A percentile compares a stretch with the other conserved stretches of the same genome.
phyloP scores from a whole-genome alignment of 2,329 filamentous ascomycete genomes.

The Neodidymelliopsis sp. region DNA sequence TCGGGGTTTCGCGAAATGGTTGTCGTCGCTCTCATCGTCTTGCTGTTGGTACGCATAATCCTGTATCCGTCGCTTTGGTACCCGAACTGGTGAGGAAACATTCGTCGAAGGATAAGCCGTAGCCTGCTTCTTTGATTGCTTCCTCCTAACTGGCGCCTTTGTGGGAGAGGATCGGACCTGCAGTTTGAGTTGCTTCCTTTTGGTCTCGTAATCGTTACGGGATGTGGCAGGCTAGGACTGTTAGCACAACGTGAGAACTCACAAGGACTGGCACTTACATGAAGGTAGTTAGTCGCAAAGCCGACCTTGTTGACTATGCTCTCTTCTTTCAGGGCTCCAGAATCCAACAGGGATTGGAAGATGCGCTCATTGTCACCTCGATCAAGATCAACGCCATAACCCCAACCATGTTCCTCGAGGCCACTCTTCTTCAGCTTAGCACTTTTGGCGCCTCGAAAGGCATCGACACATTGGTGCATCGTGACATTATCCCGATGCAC shows the following conservation, averaged over 20 bases:
- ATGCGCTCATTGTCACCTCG: constrained; percentile 82
- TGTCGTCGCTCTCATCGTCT: constrained; percentile 36
- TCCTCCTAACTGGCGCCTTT: constrained; percentile 38
- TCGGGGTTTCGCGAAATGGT: constrained; percentile 34
- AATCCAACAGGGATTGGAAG: constrained; percentile 77
- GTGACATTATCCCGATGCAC: constrained; percentile 65
- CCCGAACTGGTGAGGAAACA: constrained; percentile 69
- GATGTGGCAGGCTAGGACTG: constrained; percentile 52
- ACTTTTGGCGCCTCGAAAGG: constrained; percentile 75
- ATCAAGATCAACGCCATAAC: constrained; percentile 72
- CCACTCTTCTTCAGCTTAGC: constrained; percentile 64
- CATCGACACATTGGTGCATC: constrained; percentile 80
- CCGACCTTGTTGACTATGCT: constrained; percentile 69
- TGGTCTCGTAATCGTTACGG: constrained; percentile 54
- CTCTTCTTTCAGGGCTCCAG: constrained; percentile 76
- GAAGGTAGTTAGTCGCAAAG: constrained; percentile 78
- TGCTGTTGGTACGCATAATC: constrained; percentile 36
- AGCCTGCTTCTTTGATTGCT: constrained; percentile 42
- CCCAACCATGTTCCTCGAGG: constrained; percentile 63
- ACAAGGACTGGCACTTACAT: constrained; percentile 56
- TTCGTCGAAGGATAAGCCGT: constrained; percentile 69
- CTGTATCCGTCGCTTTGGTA: constrained; percentile 48
- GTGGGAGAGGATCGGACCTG: constrained; percentile 60
- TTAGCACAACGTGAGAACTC: too few relatives aligned
- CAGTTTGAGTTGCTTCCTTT: constrained; percentile 54